Evolutionary conservation across 805 yeast species (phyloP), one percentile per base, ranked within the genome.

Genomic region (Clavispora asparagi): DNA sequence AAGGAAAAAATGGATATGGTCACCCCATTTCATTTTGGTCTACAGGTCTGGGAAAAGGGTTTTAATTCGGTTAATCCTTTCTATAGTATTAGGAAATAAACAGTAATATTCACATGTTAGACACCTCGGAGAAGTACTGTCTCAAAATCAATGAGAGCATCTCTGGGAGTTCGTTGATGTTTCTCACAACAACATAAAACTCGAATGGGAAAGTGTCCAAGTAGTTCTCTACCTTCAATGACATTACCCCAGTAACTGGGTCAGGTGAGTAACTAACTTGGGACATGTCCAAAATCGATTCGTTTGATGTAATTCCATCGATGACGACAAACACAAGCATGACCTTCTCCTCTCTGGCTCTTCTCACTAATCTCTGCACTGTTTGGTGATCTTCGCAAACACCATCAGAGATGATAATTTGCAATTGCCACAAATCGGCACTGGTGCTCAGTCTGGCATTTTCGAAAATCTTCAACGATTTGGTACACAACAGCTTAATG

Each of bases 201-300:
- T 94, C 98, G 67, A 94, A 94, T 56, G 99, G 98, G 83, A 94
- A 94, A 27, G 87, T 78, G 57, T 92, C 97, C 64, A 94, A 76
- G 60, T 94, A 94, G 56, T 83, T 87, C 49, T 81, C 83, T 48
- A 94, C 94, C 61, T 84, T 77, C 52, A 95, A 70, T 39, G 78
- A 78, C 81, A 81, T 76, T 47, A 77, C 78, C 3, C 97, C 97
- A 43, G 72, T 70, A 12, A 67, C 73, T 10, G 65, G 55, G 61
- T 85, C 92, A 4, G 83, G 74, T n/a, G 76, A 77, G 58, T 91
- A 94, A 49, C 77, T 81, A 27, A 91, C 99, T 69, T 92, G 97
- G 44, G 83, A 85, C 96, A 94, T 90, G 52, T 92, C 97, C 69
- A 92, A 70, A 53, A 94, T 91, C 1, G 97, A 88, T 60, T 88